These are phyloP conservation scores for Melastoma malabathricum DNA, from an alignment of 345 rosid species.

Conservation along the genomic window DNA sequence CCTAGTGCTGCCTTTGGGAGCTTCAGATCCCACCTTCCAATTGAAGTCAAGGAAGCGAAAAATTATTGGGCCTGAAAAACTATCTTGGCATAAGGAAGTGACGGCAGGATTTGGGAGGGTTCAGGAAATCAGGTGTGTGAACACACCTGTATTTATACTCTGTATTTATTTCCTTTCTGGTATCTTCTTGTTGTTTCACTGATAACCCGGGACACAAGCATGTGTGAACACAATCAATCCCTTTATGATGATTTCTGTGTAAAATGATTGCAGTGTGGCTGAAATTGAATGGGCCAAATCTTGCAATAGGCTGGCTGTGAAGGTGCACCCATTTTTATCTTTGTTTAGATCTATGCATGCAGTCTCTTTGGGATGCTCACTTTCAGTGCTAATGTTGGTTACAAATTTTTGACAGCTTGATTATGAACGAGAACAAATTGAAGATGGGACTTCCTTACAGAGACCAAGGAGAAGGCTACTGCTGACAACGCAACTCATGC, in stretches of 20 bases:
- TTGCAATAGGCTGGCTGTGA: slow-evolving; percentile 51
- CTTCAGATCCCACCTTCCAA: slow-evolving; percentile 18
- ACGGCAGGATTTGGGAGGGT: slow-evolving; percentile 24
- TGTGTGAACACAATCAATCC: too few species aligned
- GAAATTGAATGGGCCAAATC: slow-evolving; percentile 64
- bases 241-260: not conserved
- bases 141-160: not conserved
- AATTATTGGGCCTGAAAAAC: slow-evolving; percentile 31
- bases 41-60: slow-evolving; percentile 57
- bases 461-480: slow-evolving; percentile 71
- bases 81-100: slow-evolving; percentile 64
- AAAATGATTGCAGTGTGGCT: slow-evolving; percentile 36
- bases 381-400: slow-evolving; percentile 4
- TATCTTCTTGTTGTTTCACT: not conserved
- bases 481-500: slow-evolving; percentile 70
- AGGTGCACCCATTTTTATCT: slow-evolving; percentile 27
- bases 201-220: too few species aligned
- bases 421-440: slow-evolving; percentile 34
- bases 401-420: slow-evolving; percentile 38
- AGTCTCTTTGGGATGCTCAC: not conserved
- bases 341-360: not conserved
- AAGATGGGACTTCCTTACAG: slow-evolving; percentile 27
- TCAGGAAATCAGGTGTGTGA: slow-evolving; percentile 47
- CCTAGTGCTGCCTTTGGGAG: slow-evolving; percentile 22
- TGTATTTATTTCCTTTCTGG: not conserved